Percentiles rank a stretch among this genome's conserved stretches.
These are phyloP conservation scores for Lepidium sativum DNA, from an alignment of 345 rosid genomes.

Conservation along the genomic window DNA sequence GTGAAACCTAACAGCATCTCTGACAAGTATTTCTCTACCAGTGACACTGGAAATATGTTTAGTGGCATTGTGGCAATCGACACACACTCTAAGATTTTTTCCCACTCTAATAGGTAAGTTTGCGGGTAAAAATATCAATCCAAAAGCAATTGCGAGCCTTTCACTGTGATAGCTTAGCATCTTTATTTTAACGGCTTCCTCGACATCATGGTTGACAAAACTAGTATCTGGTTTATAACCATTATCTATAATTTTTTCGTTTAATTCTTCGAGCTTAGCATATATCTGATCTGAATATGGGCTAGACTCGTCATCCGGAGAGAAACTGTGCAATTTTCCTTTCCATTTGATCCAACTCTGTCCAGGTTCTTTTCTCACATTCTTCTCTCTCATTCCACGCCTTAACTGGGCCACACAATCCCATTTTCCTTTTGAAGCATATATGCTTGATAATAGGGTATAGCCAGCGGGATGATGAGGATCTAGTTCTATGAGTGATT, in stretches of 20 bases:
- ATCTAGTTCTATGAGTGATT: constrained; percentile 64
- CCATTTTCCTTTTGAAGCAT: constrained; percentile 69
- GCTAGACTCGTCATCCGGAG: constrained; percentile 71
- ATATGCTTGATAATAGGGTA: constrained; percentile 61
- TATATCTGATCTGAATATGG: constrained; percentile 60
- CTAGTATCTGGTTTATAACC: constrained; percentile 76
- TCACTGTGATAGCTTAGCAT: constrained; percentile 91
- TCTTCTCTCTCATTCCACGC: constrained; percentile 57
- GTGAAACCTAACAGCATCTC: constrained; percentile 89
- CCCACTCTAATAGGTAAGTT: constrained; percentile 63
- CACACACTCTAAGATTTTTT: constrained; percentile 84
- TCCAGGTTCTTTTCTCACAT: constrained; percentile 82
- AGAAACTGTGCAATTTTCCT: constrained; percentile 58
- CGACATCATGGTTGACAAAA: constrained; percentile 69
- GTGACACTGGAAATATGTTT: constrained; percentile 80
- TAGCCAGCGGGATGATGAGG: constrained; percentile 81
- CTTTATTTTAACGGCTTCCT: constrained; percentile 60
- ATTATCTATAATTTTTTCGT: constrained; percentile 47
- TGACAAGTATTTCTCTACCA: constrained; percentile 78
- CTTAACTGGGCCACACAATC: constrained; percentile 58
- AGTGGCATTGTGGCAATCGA: constrained; percentile 85
- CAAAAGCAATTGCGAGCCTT: constrained; percentile 90
- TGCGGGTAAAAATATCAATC: constrained; percentile 59
- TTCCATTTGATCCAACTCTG: constrained; percentile 90
- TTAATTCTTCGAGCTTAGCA: constrained; percentile 56